Evolutionary conservation across 2,329 filamentous ascomycete genomes (phyloP).

Genomic region (Arthrobotrys iridis): DNA sequence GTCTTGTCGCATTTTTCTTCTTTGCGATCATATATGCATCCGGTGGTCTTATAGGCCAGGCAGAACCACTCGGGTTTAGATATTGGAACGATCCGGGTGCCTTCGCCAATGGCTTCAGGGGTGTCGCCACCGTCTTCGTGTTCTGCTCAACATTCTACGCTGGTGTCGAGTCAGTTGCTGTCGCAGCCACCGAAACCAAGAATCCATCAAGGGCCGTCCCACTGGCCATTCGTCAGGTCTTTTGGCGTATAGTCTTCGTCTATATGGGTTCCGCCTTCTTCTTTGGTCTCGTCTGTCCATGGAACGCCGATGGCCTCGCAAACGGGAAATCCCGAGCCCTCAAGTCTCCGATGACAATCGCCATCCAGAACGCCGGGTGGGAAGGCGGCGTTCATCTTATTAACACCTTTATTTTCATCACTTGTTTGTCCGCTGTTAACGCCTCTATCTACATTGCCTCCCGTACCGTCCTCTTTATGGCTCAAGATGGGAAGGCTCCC

Average conservation of each 20-base stretch:
- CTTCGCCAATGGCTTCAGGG: slow-evolving; percentile 72
- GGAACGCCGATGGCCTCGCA: slow-evolving; percentile 72
- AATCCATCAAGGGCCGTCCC: slow-evolving; percentile 79
- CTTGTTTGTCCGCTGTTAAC: slow-evolving; percentile 42
- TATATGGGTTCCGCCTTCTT: slow-evolving; percentile 78
- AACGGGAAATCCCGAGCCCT: slow-evolving; percentile 72
- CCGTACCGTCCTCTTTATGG: slow-evolving; percentile 49
- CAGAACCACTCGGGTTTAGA: slow-evolving; percentile 72
- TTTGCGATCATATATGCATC: slow-evolving; percentile 79
- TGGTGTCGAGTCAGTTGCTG: slow-evolving; percentile 78
- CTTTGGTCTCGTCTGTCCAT: slow-evolving; percentile 77
- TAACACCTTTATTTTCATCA: slow-evolving; percentile 56
- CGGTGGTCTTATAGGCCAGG: slow-evolving; percentile 71
- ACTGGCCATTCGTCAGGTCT: slow-evolving; percentile 76
- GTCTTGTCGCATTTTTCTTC: slow-evolving; percentile 78
- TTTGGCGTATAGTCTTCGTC: slow-evolving; percentile 75
- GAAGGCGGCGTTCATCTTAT: slow-evolving; percentile 77
- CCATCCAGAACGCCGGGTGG: slow-evolving; percentile 78
- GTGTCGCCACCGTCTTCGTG: slow-evolving; percentile 69
- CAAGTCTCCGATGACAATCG: slow-evolving; percentile 77
- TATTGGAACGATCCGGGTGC: slow-evolving; percentile 76
- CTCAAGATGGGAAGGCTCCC: slow-evolving; percentile 49
- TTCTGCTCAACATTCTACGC: slow-evolving; percentile 76
- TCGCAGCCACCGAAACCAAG: slow-evolving; percentile 79
- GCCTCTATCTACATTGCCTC: slow-evolving; percentile 51